phyloP scores from a whole-genome alignment of 1,284 basidiomycete genomes.

The Cryptococcus jaspeensis region DNA sequence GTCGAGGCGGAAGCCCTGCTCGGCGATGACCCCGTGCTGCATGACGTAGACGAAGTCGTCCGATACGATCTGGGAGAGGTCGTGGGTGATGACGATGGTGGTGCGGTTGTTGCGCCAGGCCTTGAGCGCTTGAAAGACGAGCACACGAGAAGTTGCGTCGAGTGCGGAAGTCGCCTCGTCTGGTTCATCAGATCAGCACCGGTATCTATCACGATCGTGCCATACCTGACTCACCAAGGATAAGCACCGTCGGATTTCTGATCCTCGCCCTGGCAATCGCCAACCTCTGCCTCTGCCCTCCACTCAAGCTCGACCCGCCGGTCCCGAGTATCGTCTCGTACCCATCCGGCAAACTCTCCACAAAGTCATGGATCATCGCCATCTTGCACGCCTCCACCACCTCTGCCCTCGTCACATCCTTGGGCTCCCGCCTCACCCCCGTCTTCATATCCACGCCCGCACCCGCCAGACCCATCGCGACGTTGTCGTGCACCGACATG shows the following conservation, averaged over 20 bases:
- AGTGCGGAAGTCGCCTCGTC: constrained; percentile 97
- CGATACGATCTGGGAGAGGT: constrained; percentile 74
- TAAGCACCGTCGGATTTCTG: constrained; percentile 82
- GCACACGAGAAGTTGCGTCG: constrained; percentile 79
- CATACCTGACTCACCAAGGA: constrained; percentile 69
- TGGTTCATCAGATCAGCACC: constrained; percentile 40
- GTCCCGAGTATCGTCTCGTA: constrained; percentile 81
- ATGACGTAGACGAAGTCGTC: constrained; percentile 92
- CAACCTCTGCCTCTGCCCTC: constrained; percentile 89
- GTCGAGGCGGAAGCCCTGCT: constrained; percentile 81
- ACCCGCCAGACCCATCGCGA: constrained; percentile 72
- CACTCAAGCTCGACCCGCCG: constrained; percentile 75
- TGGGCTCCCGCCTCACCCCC: constrained; percentile 30
- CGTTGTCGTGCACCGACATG: constrained; percentile 81
- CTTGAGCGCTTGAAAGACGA: constrained; percentile 87
- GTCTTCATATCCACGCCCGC: constrained; percentile 50
- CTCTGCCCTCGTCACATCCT: constrained; percentile 63
- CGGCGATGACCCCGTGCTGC: constrained; percentile 73
- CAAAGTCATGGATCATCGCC: constrained; percentile 85
- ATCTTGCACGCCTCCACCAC: constrained; percentile 79
- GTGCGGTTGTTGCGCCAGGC: constrained; percentile 78
- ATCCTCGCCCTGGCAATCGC: constrained; percentile 86
- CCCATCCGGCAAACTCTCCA: constrained; percentile 75
- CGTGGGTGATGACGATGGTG: constrained; percentile 95
- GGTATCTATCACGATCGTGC: background rate